Evolutionary conservation across 352 stramenopile genomes (phyloP).

Genomic region (Elongisporangium anandrum): DNA sequence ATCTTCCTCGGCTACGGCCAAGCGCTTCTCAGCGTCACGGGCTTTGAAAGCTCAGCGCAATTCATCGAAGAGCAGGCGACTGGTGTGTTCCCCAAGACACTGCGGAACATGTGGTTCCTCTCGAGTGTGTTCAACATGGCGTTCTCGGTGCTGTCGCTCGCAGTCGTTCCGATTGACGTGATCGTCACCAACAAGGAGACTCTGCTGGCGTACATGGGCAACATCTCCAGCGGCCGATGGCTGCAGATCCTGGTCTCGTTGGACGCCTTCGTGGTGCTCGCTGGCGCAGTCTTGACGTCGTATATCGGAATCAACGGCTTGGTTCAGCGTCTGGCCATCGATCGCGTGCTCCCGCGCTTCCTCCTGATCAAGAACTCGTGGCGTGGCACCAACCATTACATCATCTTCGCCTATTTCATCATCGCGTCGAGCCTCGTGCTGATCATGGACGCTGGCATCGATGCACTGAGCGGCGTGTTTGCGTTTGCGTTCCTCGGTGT

Average conservation of each 20-base stretch:
- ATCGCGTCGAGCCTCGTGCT: constrained; percentile 68
- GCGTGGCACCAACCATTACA: constrained; percentile 73
- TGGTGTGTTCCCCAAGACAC: constrained; percentile 77
- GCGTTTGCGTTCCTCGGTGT: constrained; percentile 85
- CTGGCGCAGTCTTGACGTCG: constrained; percentile 66
- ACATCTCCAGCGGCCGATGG: constrained; percentile 18
- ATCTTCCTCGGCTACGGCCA: constrained; percentile 52
- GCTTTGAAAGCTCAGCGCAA: constrained; percentile 80
- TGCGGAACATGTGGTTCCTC: constrained; percentile 76
- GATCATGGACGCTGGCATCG: constrained; percentile 62
- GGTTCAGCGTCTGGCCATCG: constrained; percentile 74
- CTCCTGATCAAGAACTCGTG: constrained; percentile 62
- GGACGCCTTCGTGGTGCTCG: constrained; percentile 75
- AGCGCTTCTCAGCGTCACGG: constrained; percentile 79
- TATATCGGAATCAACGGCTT: constrained; percentile 64
- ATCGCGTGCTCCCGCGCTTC: constrained; percentile 60
- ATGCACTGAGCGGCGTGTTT: constrained; percentile 75
- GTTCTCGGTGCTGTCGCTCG: constrained; percentile 60
- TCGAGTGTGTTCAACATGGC: constrained; percentile 80
- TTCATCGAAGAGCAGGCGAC: constrained; percentile 82
- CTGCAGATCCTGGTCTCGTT: constrained; percentile 36
- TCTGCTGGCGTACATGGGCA: constrained; percentile 61
- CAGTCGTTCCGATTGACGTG: constrained; percentile 55
- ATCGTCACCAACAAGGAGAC: constrained; percentile 55
- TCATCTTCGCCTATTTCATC: constrained; percentile 77